Evolutionary conservation across 805 yeast genomes (phyloP).

Genomic region (Ogataea glucozyma): DNA sequence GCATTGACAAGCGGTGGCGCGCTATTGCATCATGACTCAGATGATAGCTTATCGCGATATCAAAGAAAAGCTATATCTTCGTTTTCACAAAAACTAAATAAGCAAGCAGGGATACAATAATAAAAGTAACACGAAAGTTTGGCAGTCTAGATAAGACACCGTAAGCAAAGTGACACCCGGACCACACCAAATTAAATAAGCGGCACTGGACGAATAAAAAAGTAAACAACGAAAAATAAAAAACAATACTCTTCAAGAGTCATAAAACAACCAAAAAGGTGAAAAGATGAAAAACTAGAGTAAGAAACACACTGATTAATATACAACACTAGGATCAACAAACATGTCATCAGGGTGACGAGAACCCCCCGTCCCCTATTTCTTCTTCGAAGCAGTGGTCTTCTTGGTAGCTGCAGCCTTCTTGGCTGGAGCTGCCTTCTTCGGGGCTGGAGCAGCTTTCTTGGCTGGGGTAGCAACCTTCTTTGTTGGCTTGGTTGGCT

Average conservation of each 20-base stretch:
- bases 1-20: too few species aligned
- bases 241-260: conserved; percentile 1
- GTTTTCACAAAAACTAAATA: not conserved
- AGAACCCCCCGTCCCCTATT: conserved; percentile 7
- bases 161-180: not conserved
- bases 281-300: conserved; percentile 4
- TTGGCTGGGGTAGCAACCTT: conserved; percentile 23
- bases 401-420: conserved; percentile 28
- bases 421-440: conserved; percentile 22
- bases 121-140: not conserved
- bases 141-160: not conserved
- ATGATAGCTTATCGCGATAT: too few species aligned
- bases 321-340: conserved; percentile 13
- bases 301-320: conserved; percentile 10
- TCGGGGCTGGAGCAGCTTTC: conserved; percentile 28
- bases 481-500: conserved; percentile 20
- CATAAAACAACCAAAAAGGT: not conserved
- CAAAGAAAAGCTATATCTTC: too few species aligned
- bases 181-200: conserved; percentile 2
- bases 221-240: not conserved
- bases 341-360: conserved; percentile 1
- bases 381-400: conserved; percentile 20
- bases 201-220: conserved; percentile 1
- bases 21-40: too few species aligned
- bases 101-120: not conserved